Evolutionary conservation across 2,329 filamentous ascomycete genomes (phyloP), one percentile per base, ranked within the genome.

Genomic region (Plenodomus lindquistii): DNA sequence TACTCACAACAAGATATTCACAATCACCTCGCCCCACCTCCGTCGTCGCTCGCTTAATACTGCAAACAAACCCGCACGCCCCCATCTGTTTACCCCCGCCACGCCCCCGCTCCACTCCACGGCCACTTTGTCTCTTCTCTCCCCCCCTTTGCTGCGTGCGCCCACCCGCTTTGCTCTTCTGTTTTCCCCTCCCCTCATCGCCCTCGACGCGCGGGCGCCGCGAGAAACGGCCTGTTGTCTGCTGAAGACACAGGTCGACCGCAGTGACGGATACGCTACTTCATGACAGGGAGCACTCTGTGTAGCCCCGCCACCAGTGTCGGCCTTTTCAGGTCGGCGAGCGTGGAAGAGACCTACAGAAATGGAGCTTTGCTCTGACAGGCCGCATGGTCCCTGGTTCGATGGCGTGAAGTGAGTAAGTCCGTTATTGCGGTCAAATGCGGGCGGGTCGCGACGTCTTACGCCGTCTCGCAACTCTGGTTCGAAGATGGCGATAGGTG

Each of bases 261-360:
- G 46, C 51, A 50, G 46, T 42, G 42, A 44, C 50, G 42, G 48
- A 54, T 37, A 42, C 49, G 46, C 55, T 41, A 46, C 55, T 52
- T 54, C 50, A 49, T 43, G 48, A 40, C 52, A 63, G 61, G 61
- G 58, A 46, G 42, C 53, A 55, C 27, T 46, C 11, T 15, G 11
- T 54, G 56, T 35, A 49, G 37, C 58, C 58, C 61, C 61, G 48
- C 55, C 53, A 61, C 59, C 58, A 52, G 59, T 60, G 59, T 47
- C 49, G 38, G 15, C 55, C 58, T 64, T 64, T 35, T 64, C 45
- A 63, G 61, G 56, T 44, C 40, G 42, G 48, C 47, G 48, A 31
- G 55, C 27, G 60, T 63, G 57, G 57, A 59, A 60, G 63, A 67
- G 40, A 56, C 62, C 63, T 63, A 48, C 59, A 59, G 65, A 60